These are phyloP conservation scores for Hypoxylon sp. DNA, from an alignment of 2,329 filamentous ascomycete species.

Conservation along the genomic window DNA sequence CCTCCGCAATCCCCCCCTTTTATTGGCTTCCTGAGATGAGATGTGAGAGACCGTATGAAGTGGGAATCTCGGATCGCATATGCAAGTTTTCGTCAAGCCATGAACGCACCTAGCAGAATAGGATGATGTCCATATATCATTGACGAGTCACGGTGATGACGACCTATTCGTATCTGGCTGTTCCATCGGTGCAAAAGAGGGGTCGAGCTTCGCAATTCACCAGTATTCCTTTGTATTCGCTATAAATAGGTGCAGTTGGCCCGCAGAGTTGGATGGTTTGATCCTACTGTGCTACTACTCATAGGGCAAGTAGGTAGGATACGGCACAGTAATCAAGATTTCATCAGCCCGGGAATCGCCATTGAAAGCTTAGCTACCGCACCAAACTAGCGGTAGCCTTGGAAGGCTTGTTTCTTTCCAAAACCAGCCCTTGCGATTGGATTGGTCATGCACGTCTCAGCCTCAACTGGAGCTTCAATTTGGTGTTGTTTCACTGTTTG, in stretches of 20 bases:
- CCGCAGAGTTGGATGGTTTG: constrained; percentile 6
- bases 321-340: constrained; percentile 34
- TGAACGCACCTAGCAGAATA: neutral
- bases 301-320: constrained; percentile 8
- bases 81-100: constrained; percentile 5
- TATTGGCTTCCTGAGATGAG: constrained; percentile 19
- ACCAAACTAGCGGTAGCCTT: constrained; percentile 20
- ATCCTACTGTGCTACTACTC: constrained; percentile 14
- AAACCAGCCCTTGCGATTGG: constrained; percentile 34
- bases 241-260: constrained; percentile 30
- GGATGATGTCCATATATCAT: neutral
- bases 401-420: constrained; percentile 34
- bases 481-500: constrained; percentile 35
- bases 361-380: constrained; percentile 26
- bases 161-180: neutral
- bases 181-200: neutral
- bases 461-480: constrained; percentile 30
- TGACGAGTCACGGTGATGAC: neutral
- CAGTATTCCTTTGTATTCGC: constrained; percentile 4
- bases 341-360: constrained; percentile 22
- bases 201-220: neutral
- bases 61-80: constrained; percentile 2
- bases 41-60: neutral
- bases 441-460: constrained; percentile 35
- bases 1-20: constrained; percentile 32